Base-by-base conservation (phyloP, 768 basidiomycete species). In the Pisolithus marmoratus region DNA sequence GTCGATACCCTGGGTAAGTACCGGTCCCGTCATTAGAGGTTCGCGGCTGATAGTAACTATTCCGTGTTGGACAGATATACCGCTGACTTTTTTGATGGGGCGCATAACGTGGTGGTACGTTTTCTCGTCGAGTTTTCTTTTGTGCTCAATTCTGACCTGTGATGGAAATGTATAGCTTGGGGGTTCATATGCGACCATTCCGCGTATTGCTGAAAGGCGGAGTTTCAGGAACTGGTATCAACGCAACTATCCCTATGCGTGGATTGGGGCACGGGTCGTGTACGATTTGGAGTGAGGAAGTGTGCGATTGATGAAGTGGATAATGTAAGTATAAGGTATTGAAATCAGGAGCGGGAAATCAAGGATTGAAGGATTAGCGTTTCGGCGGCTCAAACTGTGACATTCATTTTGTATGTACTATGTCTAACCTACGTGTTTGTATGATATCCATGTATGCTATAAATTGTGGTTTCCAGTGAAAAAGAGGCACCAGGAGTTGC, bases 151-250 rank as follows among this genome's bases (percentile, higher is more conserved):
- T 17, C 19, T 2, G 53, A 8, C 31, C 38, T 19, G 11, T 47
- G 56, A 47, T 20, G 24, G 15, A 43, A 37, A 50, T 37, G 36
- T 38, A 41, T 49, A 96, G 93, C 70, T 98, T 41, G 95, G 95
- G 38, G 95, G 90, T 17, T 94, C 91, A 6, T 97, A 81, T 63
- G 87, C 82, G 0, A 94, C 93, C 5, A 80, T 89, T 51, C 92
- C 94, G 5, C 81, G 85, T 26, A 79, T 95, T 38, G 82, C 87
- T 0, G 85, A 84, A 57, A 76, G 94, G 41, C 77, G 81, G 46
- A 78, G 84, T 3, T 66, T 95, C 63, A 78, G 90, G 52, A 99
- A 98, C 74, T 97, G 85, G 81, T 94, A 91, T 68, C 92, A 94
- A 69, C 77, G 81, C 57, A 92, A 87, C 63, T 98, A 99, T 57